Evolutionary conservation across 768 basidiomycete genomes (phyloP).

Genomic region (Dendrothele bispora): DNA sequence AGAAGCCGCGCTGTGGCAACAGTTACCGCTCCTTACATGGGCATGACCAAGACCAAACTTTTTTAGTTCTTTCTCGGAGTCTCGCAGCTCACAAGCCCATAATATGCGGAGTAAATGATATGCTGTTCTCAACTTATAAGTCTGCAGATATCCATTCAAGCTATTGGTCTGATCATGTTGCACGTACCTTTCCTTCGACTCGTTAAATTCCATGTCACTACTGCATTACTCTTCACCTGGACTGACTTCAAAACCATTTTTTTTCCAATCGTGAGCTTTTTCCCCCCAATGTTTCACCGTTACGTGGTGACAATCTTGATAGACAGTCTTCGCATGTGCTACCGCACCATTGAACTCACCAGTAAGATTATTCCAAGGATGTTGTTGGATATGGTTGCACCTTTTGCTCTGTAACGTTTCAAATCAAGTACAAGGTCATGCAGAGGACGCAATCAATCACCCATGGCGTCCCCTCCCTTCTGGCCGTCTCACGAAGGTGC

Average conservation of each 20-base stretch:
- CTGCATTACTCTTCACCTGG: slow-evolving; percentile 25
- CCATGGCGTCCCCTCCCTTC: slow-evolving; percentile 9
- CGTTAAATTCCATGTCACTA: slow-evolving; percentile 17
- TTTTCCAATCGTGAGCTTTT: slow-evolving; percentile 21
- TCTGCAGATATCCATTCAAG: too few species aligned
- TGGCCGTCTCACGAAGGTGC: too few species aligned
- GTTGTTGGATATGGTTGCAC: background rate
- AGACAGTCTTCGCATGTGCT: background rate
- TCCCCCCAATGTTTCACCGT: background rate
- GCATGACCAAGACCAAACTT: too few species aligned
- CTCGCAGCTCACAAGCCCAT: too few species aligned
- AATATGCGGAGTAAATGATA: too few species aligned
- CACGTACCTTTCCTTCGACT: too few species aligned
- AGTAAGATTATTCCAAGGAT: background rate
- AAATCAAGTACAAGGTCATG: slow-evolving; percentile 5
- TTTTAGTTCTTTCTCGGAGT: too few species aligned
- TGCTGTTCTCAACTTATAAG: too few species aligned
- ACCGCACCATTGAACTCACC: background rate
- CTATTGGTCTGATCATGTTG: too few species aligned
- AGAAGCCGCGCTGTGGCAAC: too few species aligned
- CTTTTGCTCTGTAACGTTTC: background rate
- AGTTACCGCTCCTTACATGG: too few species aligned
- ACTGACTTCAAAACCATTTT: slow-evolving; percentile 27
- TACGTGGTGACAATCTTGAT: background rate
- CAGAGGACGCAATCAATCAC: slow-evolving; percentile 5